Percentiles rank a stretch among this genome's conserved stretches.
phyloP scores from a whole-genome alignment of 129 eudicot species.

The sunflower (Helianthus annuus) region DNA sequence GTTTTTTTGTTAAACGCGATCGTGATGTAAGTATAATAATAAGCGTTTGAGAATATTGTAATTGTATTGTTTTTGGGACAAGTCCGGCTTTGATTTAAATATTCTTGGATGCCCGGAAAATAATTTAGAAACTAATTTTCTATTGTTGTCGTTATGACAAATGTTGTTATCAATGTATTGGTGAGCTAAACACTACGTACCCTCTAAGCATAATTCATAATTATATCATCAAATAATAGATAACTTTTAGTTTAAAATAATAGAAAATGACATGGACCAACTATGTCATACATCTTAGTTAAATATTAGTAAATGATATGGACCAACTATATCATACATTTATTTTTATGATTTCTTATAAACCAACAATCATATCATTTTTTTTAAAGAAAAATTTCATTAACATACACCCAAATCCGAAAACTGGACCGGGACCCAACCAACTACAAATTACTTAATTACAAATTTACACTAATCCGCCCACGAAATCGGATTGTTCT shows the following conservation, averaged over 20 bases:
- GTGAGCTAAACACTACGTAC: conserved; percentile 38
- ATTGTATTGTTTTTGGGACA: neutral
- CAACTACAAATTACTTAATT: too few species aligned
- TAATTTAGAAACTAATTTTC: neutral
- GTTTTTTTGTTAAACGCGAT: too few species aligned
- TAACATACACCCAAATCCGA: too few species aligned
- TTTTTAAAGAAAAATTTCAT: too few species aligned
- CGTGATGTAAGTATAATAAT: too few species aligned
- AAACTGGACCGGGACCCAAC: too few species aligned
- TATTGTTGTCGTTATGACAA: conserved; percentile 29
- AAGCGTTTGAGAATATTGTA: too few species aligned
- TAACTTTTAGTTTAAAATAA: neutral
- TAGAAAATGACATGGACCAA: conserved; percentile 1
- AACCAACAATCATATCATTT: neutral
- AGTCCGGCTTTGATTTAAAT: conserved; percentile 2
- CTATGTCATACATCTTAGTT: neutral
- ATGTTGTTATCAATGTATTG: conserved; percentile 34
- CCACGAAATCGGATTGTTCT: too few species aligned
- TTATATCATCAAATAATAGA: neutral
- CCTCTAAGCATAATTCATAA: conserved; percentile 24
- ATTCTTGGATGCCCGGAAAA: conserved; percentile 1
- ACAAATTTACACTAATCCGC: too few species aligned
- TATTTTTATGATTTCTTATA: neutral
- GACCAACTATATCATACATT: neutral
- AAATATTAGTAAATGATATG: neutral